A percentile compares a stretch with the other conserved stretches of the same genome.
These are phyloP conservation scores for Sparassis latifolia DNA, from an alignment of 1,284 basidiomycete species.

Conservation along the genomic window DNA sequence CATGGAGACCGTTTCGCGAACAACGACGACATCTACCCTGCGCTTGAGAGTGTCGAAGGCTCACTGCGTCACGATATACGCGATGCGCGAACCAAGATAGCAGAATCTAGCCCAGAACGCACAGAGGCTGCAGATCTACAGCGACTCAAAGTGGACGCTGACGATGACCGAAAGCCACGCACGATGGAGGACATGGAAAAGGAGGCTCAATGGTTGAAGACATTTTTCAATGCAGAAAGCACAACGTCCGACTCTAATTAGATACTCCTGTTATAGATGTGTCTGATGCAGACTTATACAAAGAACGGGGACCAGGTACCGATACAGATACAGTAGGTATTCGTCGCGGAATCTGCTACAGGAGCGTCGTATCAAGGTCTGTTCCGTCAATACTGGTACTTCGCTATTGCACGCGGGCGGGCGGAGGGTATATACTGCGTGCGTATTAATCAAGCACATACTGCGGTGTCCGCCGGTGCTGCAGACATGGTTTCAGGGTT, in stretches of 20 bases:
- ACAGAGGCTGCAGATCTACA: neutral
- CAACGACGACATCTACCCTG: slow-evolving; percentile 79
- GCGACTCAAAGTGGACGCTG: slow-evolving; percentile 49
- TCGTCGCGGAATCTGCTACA: no score
- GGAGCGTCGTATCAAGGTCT: no score
- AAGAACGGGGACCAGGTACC: no score
- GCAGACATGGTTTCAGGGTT: slow-evolving; percentile 6
- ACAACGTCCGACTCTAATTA: neutral
- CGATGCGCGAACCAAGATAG: slow-evolving; percentile 5
- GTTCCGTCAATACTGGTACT: no score
- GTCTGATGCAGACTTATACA: neutral
- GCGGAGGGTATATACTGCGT: no score
- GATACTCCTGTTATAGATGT: neutral
- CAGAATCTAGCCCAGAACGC: neutral
- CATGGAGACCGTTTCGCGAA: slow-evolving; percentile 61
- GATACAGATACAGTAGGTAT: no score
- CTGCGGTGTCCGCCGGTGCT: neutral
- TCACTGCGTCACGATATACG: slow-evolving; percentile 36
- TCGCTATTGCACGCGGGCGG: no score
- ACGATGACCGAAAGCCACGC: slow-evolving; percentile 64
- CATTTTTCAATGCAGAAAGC: slow-evolving; percentile 22
- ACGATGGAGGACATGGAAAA: slow-evolving; percentile 34
- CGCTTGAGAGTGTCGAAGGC: slow-evolving; percentile 61
- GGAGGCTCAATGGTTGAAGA: slow-evolving; percentile 29
- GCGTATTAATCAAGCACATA: no score